These are phyloP conservation scores for Durio zibethinus DNA, from an alignment of 345 rosid species.

Conservation along the genomic window DNA sequence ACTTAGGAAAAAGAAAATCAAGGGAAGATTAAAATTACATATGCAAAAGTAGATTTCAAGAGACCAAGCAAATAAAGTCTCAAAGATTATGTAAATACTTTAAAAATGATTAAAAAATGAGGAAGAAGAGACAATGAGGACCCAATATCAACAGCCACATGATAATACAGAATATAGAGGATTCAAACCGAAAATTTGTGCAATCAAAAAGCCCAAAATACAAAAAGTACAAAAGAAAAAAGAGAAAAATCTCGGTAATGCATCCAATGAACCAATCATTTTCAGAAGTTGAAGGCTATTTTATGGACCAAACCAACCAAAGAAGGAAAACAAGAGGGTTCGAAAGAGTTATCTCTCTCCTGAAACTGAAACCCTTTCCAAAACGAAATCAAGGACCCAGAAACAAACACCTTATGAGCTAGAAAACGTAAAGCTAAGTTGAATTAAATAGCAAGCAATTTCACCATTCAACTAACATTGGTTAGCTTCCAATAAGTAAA, in stretches of 20 bases:
- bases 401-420: slow-evolving; percentile 7
- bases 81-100: not conserved
- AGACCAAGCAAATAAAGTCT: not conserved
- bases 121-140: not conserved
- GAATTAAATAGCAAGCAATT: not conserved
- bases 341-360: not conserved
- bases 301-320: not conserved
- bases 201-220: not conserved
- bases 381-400: not conserved
- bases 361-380: not conserved
- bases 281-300: not conserved
- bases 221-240: not conserved
- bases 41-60: not conserved
- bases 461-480: not conserved
- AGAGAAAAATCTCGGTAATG: not conserved
- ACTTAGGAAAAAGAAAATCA: not conserved
- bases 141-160: not conserved
- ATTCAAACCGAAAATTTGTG: not conserved
- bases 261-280: not conserved
- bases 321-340: not conserved
- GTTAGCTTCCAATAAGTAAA: not conserved
- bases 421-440: not conserved
- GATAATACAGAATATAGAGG: not conserved
- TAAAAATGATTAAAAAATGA: not conserved
- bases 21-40: not conserved